Percentiles rank a stretch among this genome's conserved stretches.
Conservation (phyloP, 2,329 filamentous ascomycete genomes). For the Apiospora marii region DNA sequence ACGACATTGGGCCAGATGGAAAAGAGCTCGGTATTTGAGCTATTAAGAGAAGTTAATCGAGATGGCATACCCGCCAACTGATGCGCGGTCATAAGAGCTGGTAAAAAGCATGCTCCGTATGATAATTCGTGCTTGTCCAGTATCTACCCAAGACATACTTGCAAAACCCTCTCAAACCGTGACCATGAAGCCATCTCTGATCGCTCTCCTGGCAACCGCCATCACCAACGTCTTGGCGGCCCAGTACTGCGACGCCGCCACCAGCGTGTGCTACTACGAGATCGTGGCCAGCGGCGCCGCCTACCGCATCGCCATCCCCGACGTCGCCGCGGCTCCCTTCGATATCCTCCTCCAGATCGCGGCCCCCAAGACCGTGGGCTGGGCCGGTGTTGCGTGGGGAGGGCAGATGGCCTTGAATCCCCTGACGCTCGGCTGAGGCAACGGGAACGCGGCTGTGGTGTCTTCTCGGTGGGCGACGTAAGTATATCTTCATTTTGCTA, state of each 20-base stretch:
- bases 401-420: conserved; percentile 40
- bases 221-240: conserved; percentile 22
- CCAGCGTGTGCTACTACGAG: conserved; percentile 38
- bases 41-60: not conserved
- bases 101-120: too few species aligned
- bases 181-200: not conserved
- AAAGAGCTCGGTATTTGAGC: not conserved
- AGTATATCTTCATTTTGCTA: conserved; percentile 28
- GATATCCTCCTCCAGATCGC: conserved; percentile 39
- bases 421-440: conserved; percentile 37
- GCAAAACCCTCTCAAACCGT: too few species aligned
- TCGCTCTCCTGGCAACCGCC: conserved; percentile 26
- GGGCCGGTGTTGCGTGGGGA: conserved; percentile 39
- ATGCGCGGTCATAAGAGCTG: not conserved
- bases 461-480: conserved; percentile 38
- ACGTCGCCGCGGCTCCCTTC: conserved; percentile 36
- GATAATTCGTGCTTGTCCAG: not conserved
- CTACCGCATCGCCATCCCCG: conserved; percentile 37
- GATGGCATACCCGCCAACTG: not conserved
- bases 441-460: conserved; percentile 32
- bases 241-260: conserved; percentile 35
- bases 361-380: conserved; percentile 37
- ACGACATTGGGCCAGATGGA: not conserved
- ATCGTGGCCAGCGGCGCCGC: conserved; percentile 32
- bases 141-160: not conserved